A percentile compares a stretch with the other conserved stretches of the same genome.
Conservation (phyloP, 305 asterid species). For the Solanum hybrid region DNA sequence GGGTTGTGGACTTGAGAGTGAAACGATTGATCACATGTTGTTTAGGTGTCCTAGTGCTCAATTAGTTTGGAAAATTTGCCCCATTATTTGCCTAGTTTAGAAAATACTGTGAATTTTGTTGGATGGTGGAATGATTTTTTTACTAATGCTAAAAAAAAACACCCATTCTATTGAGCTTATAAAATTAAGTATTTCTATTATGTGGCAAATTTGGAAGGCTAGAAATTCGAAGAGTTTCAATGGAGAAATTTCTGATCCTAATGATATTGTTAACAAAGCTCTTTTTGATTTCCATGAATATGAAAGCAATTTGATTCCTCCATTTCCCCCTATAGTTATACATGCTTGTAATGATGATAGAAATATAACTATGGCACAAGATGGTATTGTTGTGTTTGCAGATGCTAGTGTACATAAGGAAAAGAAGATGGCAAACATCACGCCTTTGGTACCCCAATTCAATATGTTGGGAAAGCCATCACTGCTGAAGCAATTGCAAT, state of each 20-base stretch:
- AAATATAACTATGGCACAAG: background rate
- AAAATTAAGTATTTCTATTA: no score
- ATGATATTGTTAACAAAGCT: background rate
- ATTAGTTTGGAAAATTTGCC: background rate
- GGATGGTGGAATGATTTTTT: background rate
- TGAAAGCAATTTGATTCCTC: background rate
- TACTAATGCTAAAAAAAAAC: no score
- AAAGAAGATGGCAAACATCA: background rate
- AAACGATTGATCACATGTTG: background rate
- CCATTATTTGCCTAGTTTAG: background rate
- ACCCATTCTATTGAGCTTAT: no score
- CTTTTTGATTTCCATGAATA: background rate
- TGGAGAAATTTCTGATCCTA: background rate
- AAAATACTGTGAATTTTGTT: no score
- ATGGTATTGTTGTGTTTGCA: background rate
- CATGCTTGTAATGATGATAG: background rate
- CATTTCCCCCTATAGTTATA: background rate
- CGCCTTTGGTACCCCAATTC: no score
- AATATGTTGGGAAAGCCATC: no score
- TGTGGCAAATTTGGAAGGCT: background rate
- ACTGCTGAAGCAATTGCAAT: no score
- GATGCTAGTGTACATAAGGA: background rate
- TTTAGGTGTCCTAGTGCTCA: background rate
- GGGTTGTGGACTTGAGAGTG: no score
- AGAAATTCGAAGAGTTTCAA: background rate